Evolutionary conservation across 1,284 basidiomycete genomes (phyloP).

Genomic region (Microstroma glucosiphilum): DNA sequence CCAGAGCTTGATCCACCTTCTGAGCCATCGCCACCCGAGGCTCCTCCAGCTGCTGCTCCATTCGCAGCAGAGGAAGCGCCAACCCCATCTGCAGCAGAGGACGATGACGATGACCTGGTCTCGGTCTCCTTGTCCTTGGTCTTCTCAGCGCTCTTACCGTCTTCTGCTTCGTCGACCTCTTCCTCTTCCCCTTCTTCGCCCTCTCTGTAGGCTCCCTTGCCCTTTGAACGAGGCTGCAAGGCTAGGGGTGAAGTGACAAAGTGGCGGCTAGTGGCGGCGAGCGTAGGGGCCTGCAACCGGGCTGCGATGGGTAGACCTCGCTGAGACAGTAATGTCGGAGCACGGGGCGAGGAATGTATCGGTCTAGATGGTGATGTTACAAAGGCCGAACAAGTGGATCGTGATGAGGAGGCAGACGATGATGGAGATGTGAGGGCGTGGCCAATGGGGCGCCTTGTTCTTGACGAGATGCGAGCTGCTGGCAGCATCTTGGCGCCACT

Average conservation of each 20-base stretch:
- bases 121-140: conserved; percentile 7
- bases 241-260: conserved; percentile 20
- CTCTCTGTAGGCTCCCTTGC: conserved; percentile 16
- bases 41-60: conserved; percentile 3
- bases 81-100: not conserved
- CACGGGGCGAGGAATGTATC: not conserved
- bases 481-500: too few species aligned
- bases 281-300: conserved; percentile 1
- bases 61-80: not conserved
- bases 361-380: not conserved
- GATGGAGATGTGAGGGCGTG: conserved; percentile 2
- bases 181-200: conserved; percentile 22
- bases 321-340: not conserved
- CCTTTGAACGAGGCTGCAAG: conserved; percentile 25
- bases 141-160: conserved; percentile 13
- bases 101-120: conserved; percentile 9
- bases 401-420: conserved; percentile 4
- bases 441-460: too few species aligned
- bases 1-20: conserved; percentile 9
- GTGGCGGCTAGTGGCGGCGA: conserved; percentile 12
- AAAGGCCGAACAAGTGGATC: conserved; percentile 8
- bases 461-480: too few species aligned
- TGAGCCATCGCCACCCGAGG: conserved; percentile 10
- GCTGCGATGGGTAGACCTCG: conserved; percentile 8
- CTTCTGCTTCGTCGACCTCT: conserved; percentile 13